Evolutionary conservation across 2,329 filamentous ascomycete genomes (phyloP).

Genomic region (Cadophora sp.): DNA sequence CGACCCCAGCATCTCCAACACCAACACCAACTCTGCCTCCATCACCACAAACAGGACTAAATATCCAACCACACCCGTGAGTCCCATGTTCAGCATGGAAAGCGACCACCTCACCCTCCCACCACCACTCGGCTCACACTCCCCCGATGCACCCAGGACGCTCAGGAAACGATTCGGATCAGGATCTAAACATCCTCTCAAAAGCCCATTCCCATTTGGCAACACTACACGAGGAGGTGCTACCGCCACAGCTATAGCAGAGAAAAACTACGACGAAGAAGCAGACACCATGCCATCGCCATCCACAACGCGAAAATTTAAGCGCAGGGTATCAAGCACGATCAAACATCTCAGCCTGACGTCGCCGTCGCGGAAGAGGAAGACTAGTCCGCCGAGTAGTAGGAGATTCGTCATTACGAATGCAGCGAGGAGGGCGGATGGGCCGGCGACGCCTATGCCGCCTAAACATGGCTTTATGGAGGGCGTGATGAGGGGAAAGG

Average conservation of each 20-base stretch:
- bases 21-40: neutral
- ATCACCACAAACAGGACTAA: neutral
- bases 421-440: constrained; percentile 25
- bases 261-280: neutral
- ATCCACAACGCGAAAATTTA: constrained; percentile 5
- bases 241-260: neutral
- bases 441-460: constrained; percentile 35
- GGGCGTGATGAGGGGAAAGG: constrained; percentile 28
- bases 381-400: constrained; percentile 1
- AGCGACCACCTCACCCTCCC: constrained; percentile 19
- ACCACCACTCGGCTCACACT: constrained; percentile 10
- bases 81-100: constrained; percentile 24
- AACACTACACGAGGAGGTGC: constrained; percentile 2
- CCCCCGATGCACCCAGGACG: neutral
- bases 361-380: constrained; percentile 4
- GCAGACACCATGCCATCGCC: constrained; percentile 12
- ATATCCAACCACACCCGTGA: constrained; percentile 11
- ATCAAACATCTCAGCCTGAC: constrained; percentile 29
- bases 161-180: constrained; percentile 25
- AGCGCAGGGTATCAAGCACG: constrained; percentile 27
- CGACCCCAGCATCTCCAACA: neutral
- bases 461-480: constrained; percentile 30
- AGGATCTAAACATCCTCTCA: constrained; percentile 30
- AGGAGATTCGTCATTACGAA: constrained; percentile 26
- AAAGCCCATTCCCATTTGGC: constrained; percentile 35